Evolutionary conservation across 441 rosid genomes (phyloP), one percentile per base, ranked within the genome.

Genomic region (Pelargonium fulgidum): DNA sequence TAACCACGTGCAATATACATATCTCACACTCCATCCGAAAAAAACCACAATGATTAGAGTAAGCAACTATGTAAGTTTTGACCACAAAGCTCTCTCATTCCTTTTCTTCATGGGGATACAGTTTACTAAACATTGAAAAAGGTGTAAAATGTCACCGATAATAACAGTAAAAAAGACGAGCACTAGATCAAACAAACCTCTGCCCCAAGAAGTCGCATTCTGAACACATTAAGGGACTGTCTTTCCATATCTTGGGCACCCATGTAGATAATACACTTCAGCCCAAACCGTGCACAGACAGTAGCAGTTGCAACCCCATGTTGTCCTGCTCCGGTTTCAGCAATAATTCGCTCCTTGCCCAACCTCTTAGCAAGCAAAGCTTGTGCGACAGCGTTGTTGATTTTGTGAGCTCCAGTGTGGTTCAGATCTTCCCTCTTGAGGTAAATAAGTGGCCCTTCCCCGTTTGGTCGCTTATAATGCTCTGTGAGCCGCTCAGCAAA

Each of bases 271-370:
- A 88, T 75, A 61, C 98, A 93, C 73, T 77, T 78, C 86, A 93
- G 77, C 47, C 93, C 97, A 0, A 93, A 91, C 73, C 92, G 84
- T 0, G 98, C 97, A 66, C 97, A 93, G 17, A 89, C 98, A 0
- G 98, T 89, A 59, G 98, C 98, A 2, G 98, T 93, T 2, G 95
- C 98, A 61, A 93, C 97, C 48, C 98, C 98, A 47, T 93, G 97
- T 78, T 93, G 98, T 62, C 96, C 98, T 72, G 98, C 97, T 3
- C 98, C 98, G 17, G 95, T 91, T 72, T 91, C 98, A 12, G 97
- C 98, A 62, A 93, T 91, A 56, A 93, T 91, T 13, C 96, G 83
- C 68, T 71, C 73, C 68, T 89, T 91, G 0, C 98, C 98, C 81
- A 93, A 70, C 11, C 79, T 88, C 80, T 89, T 87, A n/a, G 96